Percentiles rank a stretch among this genome's conserved stretches.
These are phyloP conservation scores for Paramecium tetraurelia DNA, from an alignment of 73 alveolate genomes.

Conservation along the genomic window DNA sequence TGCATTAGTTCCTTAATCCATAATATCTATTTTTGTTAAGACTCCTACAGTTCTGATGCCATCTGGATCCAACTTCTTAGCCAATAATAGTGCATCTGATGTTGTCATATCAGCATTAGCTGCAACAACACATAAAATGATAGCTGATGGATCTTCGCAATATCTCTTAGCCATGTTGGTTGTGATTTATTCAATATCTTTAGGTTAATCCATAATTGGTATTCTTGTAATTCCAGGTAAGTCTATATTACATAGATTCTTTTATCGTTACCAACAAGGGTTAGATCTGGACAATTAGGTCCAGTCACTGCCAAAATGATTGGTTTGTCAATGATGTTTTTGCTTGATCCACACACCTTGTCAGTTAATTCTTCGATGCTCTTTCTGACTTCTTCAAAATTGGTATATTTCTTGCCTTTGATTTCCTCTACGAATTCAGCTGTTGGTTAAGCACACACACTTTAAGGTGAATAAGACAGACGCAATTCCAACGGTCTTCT, in stretches of 20 bases:
- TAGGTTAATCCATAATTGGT: slow-evolving; percentile 90
- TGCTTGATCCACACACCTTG: slow-evolving; percentile 70
- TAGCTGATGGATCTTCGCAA: slow-evolving; percentile 81
- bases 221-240: slow-evolving; percentile 98
- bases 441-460: not conserved
- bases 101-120: slow-evolving; percentile 82
- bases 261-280: slow-evolving; percentile 46
- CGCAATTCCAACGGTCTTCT: slow-evolving; percentile 86
- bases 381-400: slow-evolving; percentile 77
- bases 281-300: slow-evolving; percentile 89
- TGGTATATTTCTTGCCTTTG: slow-evolving; percentile 71
- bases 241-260: slow-evolving; percentile 62
- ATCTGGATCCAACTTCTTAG: slow-evolving; percentile 69
- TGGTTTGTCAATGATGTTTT: slow-evolving; percentile 82
- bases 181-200: slow-evolving; percentile 86
- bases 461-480: slow-evolving; percentile 64
- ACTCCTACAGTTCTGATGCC: slow-evolving; percentile 83
- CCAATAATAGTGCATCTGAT: slow-evolving; percentile 74
- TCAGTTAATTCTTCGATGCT: slow-evolving; percentile 75
- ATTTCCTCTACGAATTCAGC: slow-evolving; percentile 72
- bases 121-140: slow-evolving; percentile 79
- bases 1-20: slow-evolving; percentile 81
- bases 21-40: slow-evolving; percentile 74
- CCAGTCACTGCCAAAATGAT: slow-evolving; percentile 80
- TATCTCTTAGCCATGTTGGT: slow-evolving; percentile 91